These are phyloP conservation scores for Mikania micrantha DNA, from an alignment of 129 eudicot genomes.

Conservation along the genomic window DNA sequence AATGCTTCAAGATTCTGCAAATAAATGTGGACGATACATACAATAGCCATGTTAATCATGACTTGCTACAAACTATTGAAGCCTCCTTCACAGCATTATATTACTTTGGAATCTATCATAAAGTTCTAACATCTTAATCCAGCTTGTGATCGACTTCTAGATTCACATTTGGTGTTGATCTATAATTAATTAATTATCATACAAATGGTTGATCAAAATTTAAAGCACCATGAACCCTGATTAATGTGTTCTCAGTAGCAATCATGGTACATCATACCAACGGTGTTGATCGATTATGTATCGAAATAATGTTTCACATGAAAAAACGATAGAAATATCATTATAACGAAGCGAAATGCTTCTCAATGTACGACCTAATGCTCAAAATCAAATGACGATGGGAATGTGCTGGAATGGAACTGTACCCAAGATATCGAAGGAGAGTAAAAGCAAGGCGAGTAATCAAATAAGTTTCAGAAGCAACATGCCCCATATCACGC, in stretches of 20 bases:
- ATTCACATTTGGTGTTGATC: not conserved
- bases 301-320: not conserved
- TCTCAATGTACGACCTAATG: not conserved
- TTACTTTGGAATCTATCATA: not conserved
- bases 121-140: not conserved
- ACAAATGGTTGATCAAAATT: not conserved
- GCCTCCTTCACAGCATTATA: not conserved
- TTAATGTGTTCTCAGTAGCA: not conserved
- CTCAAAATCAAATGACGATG: not conserved
- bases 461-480: slow-evolving; percentile 70
- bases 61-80: not conserved
- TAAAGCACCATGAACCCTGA: not conserved
- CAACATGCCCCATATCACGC: slow-evolving; percentile 64
- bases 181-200: not conserved
- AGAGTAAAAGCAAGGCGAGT: slow-evolving; percentile 62
- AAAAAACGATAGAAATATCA: not conserved
- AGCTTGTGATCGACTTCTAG: not conserved
- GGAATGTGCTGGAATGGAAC: not conserved
- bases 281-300: too few relatives aligned
- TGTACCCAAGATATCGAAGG: slow-evolving; percentile 77
- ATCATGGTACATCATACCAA: too few relatives aligned
- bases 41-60: not conserved
- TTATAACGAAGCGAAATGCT: not conserved
- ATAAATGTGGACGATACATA: not conserved
- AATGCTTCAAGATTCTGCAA: not conserved